These are phyloP conservation scores for Naegleria gruberi DNA, from an alignment of 208 protist genomes.

Conservation along the genomic window DNA sequence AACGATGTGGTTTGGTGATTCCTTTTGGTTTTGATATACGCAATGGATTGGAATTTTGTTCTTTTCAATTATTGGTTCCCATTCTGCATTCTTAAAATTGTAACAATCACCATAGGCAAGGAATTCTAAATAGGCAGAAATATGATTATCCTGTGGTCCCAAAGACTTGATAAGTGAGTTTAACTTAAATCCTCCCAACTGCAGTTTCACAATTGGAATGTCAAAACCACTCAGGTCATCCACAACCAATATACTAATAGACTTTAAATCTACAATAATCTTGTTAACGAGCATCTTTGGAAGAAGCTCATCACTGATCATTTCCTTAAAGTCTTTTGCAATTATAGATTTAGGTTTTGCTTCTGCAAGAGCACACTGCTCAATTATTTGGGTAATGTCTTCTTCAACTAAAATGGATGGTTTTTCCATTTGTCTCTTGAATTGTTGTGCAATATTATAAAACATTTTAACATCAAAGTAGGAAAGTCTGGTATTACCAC, in stretches of 20 bases:
- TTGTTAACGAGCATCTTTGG: not conserved
- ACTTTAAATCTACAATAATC: not conserved
- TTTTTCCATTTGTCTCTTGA: not conserved
- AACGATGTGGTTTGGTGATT: not conserved
- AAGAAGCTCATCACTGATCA: not conserved
- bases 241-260: not conserved
- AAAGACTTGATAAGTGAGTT: not conserved
- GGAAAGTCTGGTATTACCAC: not conserved
- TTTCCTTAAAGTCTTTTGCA: not conserved
- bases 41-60: not conserved
- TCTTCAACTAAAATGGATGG: not conserved
- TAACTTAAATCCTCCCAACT: not conserved
- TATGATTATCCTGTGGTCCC: not conserved
- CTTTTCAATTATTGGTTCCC: slow-evolving; percentile 18
- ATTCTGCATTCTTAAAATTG: slow-evolving; percentile 15
- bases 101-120: not conserved
- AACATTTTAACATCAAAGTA: not conserved
- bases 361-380: not conserved
- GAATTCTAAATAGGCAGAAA: not conserved
- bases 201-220: not conserved
- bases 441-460: not conserved
- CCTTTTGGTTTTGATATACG: not conserved
- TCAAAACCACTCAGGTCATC: slow-evolving; percentile 1
- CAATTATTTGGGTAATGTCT: not conserved
- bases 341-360: not conserved